Evolutionary conservation across 2,329 filamentous ascomycete species (phyloP), one percentile per base, ranked within the genome.

Genomic region (Paracoccidioides lutzii): DNA sequence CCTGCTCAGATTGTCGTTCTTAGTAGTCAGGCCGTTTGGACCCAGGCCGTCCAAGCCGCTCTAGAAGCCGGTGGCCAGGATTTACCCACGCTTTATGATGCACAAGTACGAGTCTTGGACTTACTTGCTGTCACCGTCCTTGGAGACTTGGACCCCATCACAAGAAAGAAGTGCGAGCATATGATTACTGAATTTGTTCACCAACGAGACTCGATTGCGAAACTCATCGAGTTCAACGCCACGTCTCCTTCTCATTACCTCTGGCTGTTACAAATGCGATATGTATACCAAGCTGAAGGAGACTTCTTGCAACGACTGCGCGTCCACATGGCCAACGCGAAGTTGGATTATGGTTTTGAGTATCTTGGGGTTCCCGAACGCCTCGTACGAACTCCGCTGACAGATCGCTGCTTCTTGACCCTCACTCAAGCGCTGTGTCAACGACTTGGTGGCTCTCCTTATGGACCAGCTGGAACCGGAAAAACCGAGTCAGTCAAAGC

Each of bases 401-500:
- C 93, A 0, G 94, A 99, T 71, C 87, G 94, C 60, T 99, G 93
- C 73, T 99, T 98, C 81, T 81, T 97, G 59, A 98, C 94, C 5
- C 83, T 98, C 56, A 97, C 91, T 3, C 93, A 98, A 74, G 93
- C 90, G 9, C 79, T 98, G 50, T 95, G 89, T 68, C 93, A 99
- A 71, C 83, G 90, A 64, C 82, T 99, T 42, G 93, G 93, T 74
- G 93, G 94, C 54, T 98, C 94, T 51, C 93, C 93, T 0, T 98
- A 98, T 66, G 93, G 93, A 53, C 93, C 93, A 62, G 93, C 93
- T 57, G 93, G 93, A 76, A 99, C 93, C 46, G 93, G 93, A 70
- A 99, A 99, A 74, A 99, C 93, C 0, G 93, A 99, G 69, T 98
- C 93, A 1, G 93, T 99, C 69, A 99, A 99, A 73, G 93, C 93